Conservation (phyloP, 805 yeast species). For the Yamadazyma laniorum region DNA sequence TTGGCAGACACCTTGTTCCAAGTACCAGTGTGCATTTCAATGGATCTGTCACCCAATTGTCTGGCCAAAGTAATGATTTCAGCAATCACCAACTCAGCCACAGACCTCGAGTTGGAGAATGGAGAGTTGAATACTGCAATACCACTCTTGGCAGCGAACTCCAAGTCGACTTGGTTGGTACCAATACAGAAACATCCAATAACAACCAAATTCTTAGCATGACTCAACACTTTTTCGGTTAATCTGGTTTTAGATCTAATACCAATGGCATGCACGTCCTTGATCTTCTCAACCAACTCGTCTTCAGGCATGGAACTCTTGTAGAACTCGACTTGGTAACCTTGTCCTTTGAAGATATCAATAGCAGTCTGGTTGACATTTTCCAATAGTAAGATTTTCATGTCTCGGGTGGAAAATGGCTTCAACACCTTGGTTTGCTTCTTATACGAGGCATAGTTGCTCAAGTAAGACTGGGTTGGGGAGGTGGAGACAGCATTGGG, state of each 20-base stretch:
- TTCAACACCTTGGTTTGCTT: constrained; percentile 72
- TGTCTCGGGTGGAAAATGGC: constrained; percentile 94
- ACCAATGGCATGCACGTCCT: constrained; percentile 94
- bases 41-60: constrained; percentile 95
- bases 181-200: constrained; percentile 99
- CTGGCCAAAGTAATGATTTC: constrained; percentile 93
- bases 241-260: constrained; percentile 95
- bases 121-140: constrained; percentile 98
- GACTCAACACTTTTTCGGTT: constrained; percentile 71
- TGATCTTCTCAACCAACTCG: constrained; percentile 90
- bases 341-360: constrained; percentile 79
- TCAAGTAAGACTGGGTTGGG: constrained; percentile 74
- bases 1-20: constrained; percentile 95
- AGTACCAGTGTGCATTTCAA: constrained; percentile 91
- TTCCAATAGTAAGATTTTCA: constrained; percentile 86
- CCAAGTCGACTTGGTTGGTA: constrained; percentile 94
- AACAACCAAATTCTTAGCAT: constrained; percentile 85
- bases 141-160: constrained; percentile 88
- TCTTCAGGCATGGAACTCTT: constrained; percentile 88
- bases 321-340: constrained; percentile 94
- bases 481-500: constrained; percentile 79
- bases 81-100: constrained; percentile 95
- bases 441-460: constrained; percentile 45
- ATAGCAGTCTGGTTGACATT: constrained; percentile 93
- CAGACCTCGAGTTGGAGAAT: constrained; percentile 96